phyloP scores from a whole-genome alignment of 2,329 filamentous ascomycete species.

The Exophiala viscosa region DNA sequence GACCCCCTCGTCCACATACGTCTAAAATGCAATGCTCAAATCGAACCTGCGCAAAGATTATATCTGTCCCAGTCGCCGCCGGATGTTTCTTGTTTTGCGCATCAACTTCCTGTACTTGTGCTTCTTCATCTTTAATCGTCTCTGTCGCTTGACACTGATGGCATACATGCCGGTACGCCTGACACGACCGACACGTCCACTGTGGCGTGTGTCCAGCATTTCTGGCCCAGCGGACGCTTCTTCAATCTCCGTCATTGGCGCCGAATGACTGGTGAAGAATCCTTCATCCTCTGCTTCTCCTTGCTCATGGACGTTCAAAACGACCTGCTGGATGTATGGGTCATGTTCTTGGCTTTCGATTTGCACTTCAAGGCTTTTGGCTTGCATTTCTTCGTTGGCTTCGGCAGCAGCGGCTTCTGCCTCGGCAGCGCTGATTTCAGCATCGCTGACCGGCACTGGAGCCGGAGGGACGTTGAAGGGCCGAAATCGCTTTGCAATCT shows the following conservation, averaged over 20 bases:
- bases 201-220: background rate
- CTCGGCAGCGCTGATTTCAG: conserved; percentile 40
- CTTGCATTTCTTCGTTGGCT: conserved; percentile 34
- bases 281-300: conserved; percentile 50
- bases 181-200: background rate
- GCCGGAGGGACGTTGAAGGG: conserved; percentile 84
- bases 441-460: conserved; percentile 59
- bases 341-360: conserved; percentile 22
- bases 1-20: background rate
- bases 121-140: conserved; percentile 99
- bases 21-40: background rate
- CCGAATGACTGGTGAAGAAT: conserved; percentile 40
- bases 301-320: conserved; percentile 51
- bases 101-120: conserved; percentile 99
- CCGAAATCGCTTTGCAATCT: conserved; percentile 66
- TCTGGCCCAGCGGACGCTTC: background rate
- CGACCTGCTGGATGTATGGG: conserved; percentile 36
- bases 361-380: conserved; percentile 24
- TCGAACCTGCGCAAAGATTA: conserved; percentile 7
- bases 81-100: conserved; percentile 82
- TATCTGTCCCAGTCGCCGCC: conserved; percentile 72
- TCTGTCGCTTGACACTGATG: conserved; percentile 86
- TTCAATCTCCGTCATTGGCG: conserved; percentile 16
- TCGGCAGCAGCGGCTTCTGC: conserved; percentile 34
- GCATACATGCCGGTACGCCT: conserved; percentile 61